Base-by-base conservation (phyloP, 441 rosid genomes). In the Pelargonium australe region DNA sequence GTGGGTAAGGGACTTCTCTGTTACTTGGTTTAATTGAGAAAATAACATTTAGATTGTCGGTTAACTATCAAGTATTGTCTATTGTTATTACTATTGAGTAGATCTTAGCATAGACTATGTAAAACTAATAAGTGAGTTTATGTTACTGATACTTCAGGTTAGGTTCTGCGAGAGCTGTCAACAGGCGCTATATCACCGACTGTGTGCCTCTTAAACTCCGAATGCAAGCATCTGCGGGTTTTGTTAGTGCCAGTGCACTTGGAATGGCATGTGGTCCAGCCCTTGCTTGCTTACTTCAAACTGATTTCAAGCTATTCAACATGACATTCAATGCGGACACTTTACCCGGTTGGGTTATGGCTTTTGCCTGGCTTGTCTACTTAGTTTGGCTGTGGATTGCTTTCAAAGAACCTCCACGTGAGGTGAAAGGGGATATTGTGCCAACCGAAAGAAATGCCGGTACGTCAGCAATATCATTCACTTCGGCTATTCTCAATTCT, bases 241-340 rank as follows among this genome's bases (percentile, higher is more conserved):
- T 84, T 72, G 85, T 84, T 44, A 84, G 78, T 75, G 88, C 88
- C 47, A 84, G 85, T 80, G 88, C 88, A 25, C 83, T 84, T 17
- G 88, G 88, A 74, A 84, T 84, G 85, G 88, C 88, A 23, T 78
- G 85, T 68, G 85, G 88, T 66, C 88, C 88, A 6, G 88, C 85
- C 55, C 83, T 84, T 70, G 88, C 85, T 53, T 74, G 83, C 77
- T 76, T 84, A 37, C 76, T 84, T 66, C 83, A 82, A 67, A 76
- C 81, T 51, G 60, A 77, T 69, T 82, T 82, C 72, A 80, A 72
- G 64, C 60, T 82, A 40, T 77, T 66, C 78, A 77, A 79, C 11
- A 64, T 84, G 53, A 82, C 88, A 43, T 80, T 84, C 66, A 82
- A 84, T 41, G 67, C 75, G 65, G 83, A 72, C 28, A 82, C 88